Percentiles rank a stretch among this genome's conserved stretches.
phyloP scores from a whole-genome alignment of 2,329 filamentous ascomycete genomes.

The Xylariaceae sp. region DNA sequence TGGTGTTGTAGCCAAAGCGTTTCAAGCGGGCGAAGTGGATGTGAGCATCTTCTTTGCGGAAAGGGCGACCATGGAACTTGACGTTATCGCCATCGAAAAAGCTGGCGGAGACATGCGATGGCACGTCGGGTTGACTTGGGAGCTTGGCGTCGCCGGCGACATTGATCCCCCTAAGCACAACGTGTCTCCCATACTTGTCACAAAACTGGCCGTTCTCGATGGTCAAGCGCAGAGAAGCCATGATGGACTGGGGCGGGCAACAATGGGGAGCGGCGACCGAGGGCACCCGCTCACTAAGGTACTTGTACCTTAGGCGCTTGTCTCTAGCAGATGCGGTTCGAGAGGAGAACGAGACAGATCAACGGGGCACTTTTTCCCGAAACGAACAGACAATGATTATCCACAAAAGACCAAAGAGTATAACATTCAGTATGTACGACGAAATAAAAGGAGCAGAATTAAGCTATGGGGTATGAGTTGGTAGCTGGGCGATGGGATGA shows the following conservation, averaged over 20 bases:
- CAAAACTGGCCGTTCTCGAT: slow-evolving; percentile 85
- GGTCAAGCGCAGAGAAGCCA: slow-evolving; percentile 71
- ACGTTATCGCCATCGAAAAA: slow-evolving; percentile 95
- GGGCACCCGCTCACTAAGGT: too few species aligned
- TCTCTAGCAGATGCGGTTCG: too few species aligned
- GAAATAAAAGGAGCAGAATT: too few species aligned
- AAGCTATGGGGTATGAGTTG: too few species aligned
- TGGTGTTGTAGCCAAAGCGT: slow-evolving; percentile 91
- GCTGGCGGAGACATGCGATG: slow-evolving; percentile 70
- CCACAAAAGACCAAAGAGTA: too few species aligned
- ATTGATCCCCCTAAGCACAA: slow-evolving; percentile 91
- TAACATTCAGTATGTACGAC: too few species aligned
- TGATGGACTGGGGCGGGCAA: slow-evolving; percentile 33
- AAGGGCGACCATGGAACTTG: slow-evolving; percentile 83
- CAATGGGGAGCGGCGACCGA: not conserved
- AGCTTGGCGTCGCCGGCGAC: slow-evolving; percentile 87
- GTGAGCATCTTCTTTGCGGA: slow-evolving; percentile 76
- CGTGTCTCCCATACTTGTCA: slow-evolving; percentile 75
- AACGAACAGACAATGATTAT: too few species aligned
- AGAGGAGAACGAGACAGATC: too few species aligned
- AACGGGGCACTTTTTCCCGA: too few species aligned
- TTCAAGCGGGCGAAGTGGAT: slow-evolving; percentile 81
- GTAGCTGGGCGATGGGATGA: too few species aligned
- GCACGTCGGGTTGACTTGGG: slow-evolving; percentile 73
- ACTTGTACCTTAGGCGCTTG: too few species aligned